A percentile compares a stretch with the other conserved stretches of the same genome.
Conservation (phyloP, 768 basidiomycete species). For the Mrakia blollopis region DNA sequence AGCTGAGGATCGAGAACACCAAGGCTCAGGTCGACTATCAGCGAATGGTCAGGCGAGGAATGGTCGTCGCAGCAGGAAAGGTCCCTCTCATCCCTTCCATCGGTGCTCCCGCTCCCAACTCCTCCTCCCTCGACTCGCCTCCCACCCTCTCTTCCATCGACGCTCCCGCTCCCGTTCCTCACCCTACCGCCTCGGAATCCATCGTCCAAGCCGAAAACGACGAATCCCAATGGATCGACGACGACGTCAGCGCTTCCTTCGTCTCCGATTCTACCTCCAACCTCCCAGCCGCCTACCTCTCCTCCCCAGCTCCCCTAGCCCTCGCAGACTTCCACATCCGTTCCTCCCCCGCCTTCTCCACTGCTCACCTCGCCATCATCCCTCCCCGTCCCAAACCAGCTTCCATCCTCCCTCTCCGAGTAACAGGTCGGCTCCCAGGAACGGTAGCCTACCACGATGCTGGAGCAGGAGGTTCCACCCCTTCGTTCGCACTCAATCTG, state of each 20-base stretch:
- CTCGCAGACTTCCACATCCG: not conserved
- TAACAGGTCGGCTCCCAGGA: not conserved
- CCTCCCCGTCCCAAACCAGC: conserved; percentile 32
- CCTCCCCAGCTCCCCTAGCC: not conserved
- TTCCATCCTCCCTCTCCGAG: conserved; percentile 44
- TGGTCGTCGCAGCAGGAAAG: not conserved
- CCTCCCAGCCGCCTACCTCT: conserved; percentile 32
- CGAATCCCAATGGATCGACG: conserved; percentile 2
- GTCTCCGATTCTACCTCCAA: not conserved
- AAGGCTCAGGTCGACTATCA: not conserved
- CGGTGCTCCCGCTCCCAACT: not conserved
- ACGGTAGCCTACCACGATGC: not conserved
- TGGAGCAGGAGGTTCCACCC: conserved; percentile 29
- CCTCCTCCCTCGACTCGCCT: not conserved
- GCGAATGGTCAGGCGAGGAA: conserved; percentile 2
- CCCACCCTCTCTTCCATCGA: not conserved
- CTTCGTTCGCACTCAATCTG: conserved; percentile 60
- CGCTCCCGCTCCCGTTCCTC: not conserved
- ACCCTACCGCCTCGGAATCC: not conserved
- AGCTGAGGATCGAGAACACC: not conserved
- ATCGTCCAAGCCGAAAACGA: not conserved
- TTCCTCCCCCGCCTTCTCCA: conserved; percentile 1
- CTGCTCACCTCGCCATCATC: not conserved
- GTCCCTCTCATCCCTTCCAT: conserved; percentile 1
- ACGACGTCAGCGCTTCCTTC: not conserved